Evolutionary conservation across 1,284 basidiomycete genomes (phyloP).

Genomic region (Butyriboletus appendiculatus): DNA sequence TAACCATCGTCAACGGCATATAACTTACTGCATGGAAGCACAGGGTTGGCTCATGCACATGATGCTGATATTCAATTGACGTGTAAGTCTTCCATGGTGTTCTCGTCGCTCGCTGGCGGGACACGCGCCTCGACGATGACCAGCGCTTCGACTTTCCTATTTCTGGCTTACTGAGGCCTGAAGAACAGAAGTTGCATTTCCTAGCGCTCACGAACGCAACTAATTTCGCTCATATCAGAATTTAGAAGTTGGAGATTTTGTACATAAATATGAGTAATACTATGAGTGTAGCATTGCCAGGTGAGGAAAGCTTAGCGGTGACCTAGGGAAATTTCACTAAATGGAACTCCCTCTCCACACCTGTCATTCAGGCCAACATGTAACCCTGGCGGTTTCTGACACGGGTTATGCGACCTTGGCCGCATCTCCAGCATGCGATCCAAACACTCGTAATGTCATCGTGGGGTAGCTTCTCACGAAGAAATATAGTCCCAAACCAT

Average conservation of each 20-base stretch:
- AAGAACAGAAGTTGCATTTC: too few species aligned
- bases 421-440: neutral
- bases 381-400: neutral
- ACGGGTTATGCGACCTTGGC: neutral
- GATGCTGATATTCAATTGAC: neutral
- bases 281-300: neutral
- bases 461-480: constrained; percentile 1
- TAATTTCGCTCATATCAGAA: too few species aligned
- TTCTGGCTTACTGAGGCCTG: too few species aligned
- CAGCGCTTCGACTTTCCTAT: neutral
- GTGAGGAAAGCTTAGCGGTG: neutral
- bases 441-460: neutral
- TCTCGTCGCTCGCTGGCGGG: neutral
- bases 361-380: neutral
- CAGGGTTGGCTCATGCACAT: too few species aligned
- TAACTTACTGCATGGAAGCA: too few species aligned
- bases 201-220: neutral
- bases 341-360: neutral
- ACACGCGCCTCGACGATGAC: neutral
- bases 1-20: too few species aligned
- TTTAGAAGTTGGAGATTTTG: neutral
- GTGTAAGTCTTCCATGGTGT: neutral
- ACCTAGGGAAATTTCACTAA: neutral
- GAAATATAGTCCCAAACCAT: neutral
- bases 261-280: neutral